Percentiles rank a stretch among this genome's conserved stretches.
Conservation (phyloP, 106 monocot species). For the Dioscorea alata region DNA sequence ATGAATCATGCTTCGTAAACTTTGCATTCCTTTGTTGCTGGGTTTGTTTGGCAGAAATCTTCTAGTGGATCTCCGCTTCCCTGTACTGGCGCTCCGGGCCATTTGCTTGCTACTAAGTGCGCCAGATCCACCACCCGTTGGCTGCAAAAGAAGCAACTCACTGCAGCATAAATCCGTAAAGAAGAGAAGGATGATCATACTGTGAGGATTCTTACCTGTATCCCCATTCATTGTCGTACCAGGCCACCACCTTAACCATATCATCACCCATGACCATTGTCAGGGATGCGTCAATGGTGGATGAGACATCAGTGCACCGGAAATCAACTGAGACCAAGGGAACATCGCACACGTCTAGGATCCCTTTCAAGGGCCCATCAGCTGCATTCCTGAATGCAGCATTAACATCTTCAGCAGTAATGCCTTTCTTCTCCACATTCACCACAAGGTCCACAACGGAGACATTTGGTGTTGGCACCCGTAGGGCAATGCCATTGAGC, state of each 20-base stretch:
- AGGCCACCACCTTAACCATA: slow-evolving; percentile 98
- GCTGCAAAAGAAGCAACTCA: slow-evolving; percentile 22
- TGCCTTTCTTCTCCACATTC: slow-evolving; percentile 89
- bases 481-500: slow-evolving; percentile 96
- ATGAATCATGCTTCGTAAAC: slow-evolving; percentile 74
- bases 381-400: slow-evolving; percentile 86
- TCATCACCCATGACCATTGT: slow-evolving; percentile 99
- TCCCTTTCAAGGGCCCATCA: slow-evolving; percentile 69
- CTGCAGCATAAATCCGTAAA: background rate
- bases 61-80: slow-evolving; percentile 79
- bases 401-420: slow-evolving; percentile 89
- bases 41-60: slow-evolving; percentile 91
- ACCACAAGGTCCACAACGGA: slow-evolving; percentile 93
- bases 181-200: background rate
- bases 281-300: slow-evolving; percentile 87
- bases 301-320: slow-evolving; percentile 88
- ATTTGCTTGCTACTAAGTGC: slow-evolving; percentile 79
- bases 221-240: slow-evolving; percentile 99
- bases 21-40: slow-evolving; percentile 85
- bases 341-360: slow-evolving; percentile 76
- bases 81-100: slow-evolving; percentile 41
- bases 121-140: slow-evolving; percentile 98
- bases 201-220: slow-evolving; percentile 60
- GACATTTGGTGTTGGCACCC: slow-evolving; percentile 95
- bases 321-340: slow-evolving; percentile 94